Evolutionary conservation across 2,329 filamentous ascomycete species (phyloP).

Genomic region (Cytospora piceicola): DNA sequence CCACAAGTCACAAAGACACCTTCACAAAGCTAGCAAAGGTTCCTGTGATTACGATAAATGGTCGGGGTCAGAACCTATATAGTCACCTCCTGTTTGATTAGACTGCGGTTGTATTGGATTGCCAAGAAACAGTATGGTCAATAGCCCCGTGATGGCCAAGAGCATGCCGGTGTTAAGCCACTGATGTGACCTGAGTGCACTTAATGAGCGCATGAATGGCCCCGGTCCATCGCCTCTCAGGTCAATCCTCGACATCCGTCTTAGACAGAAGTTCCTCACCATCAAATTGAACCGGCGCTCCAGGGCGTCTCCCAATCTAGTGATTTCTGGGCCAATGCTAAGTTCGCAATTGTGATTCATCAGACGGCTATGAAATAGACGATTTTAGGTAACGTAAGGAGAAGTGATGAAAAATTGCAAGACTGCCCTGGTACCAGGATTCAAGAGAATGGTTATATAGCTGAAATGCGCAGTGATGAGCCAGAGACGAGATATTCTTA

Average conservation of each 20-base stretch:
- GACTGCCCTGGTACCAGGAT: not conserved
- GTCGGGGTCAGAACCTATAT: too few species aligned
- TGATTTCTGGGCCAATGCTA: slow-evolving; percentile 14
- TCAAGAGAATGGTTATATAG: not conserved
- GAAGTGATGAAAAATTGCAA: not conserved
- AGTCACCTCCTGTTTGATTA: too few species aligned
- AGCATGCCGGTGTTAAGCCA: slow-evolving; percentile 35
- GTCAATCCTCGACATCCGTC: slow-evolving; percentile 42
- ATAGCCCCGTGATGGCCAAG: too few species aligned
- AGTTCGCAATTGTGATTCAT: too few species aligned
- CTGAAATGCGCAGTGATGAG: not conserved
- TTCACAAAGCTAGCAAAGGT: too few species aligned
- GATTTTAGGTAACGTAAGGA: too few species aligned
- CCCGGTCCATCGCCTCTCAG: slow-evolving; percentile 36
- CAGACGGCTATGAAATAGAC: too few species aligned
- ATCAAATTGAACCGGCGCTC: slow-evolving; percentile 37
- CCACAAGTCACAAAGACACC: too few species aligned
- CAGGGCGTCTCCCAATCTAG: slow-evolving; percentile 34
- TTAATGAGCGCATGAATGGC: slow-evolving; percentile 23
- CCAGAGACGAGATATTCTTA: too few species aligned
- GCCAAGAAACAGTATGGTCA: too few species aligned
- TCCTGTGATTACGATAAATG: too few species aligned
- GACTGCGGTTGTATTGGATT: too few species aligned
- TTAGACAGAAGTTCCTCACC: slow-evolving; percentile 38
- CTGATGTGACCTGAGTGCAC: slow-evolving; percentile 34